Evolutionary conservation across 2,329 filamentous ascomycete genomes (phyloP).

Genomic region (Curvularia eragrostidis): DNA sequence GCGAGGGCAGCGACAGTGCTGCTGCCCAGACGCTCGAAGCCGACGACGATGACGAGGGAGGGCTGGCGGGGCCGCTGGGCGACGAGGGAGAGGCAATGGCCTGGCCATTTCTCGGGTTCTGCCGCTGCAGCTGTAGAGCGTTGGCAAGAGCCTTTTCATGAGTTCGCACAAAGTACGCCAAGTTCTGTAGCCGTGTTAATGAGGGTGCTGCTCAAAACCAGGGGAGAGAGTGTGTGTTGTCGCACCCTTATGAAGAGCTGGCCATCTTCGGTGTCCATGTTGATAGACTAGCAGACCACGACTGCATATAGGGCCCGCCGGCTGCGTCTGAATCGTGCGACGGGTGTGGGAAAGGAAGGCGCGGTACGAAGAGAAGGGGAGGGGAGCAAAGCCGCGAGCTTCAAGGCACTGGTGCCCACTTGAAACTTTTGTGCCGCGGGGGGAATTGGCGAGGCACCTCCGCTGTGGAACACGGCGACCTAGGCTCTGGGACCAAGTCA

Average conservation of each 20-base stretch:
- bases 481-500: slow-evolving; percentile 32
- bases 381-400: slow-evolving; percentile 14
- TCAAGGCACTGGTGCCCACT: slow-evolving; percentile 19
- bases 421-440: slow-evolving; percentile 24
- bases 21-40: slow-evolving; percentile 75
- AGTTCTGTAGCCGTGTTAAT: slow-evolving; percentile 68
- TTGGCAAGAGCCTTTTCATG: slow-evolving; percentile 98
- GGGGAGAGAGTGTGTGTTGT: not conserved
- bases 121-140: slow-evolving; percentile 84
- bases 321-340: slow-evolving; percentile 9
- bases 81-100: slow-evolving; percentile 48
- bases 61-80: slow-evolving; percentile 45
- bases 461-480: slow-evolving; percentile 32
- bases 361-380: slow-evolving; percentile 2
- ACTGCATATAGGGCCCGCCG: slow-evolving; percentile 43
- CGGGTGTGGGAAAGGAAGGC: slow-evolving; percentile 14
- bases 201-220: slow-evolving; percentile 3
- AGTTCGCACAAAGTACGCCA: slow-evolving; percentile 93
- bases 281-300: slow-evolving; percentile 35
- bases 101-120: slow-evolving; percentile 71
- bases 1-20: slow-evolving; percentile 82
- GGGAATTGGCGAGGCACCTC: slow-evolving; percentile 28
- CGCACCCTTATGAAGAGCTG: slow-evolving; percentile 85
- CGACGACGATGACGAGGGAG: slow-evolving; percentile 66
- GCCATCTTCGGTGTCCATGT: slow-evolving; percentile 88